Conservation (phyloP, 345 rosid species). For the Gossypium anomalum region DNA sequence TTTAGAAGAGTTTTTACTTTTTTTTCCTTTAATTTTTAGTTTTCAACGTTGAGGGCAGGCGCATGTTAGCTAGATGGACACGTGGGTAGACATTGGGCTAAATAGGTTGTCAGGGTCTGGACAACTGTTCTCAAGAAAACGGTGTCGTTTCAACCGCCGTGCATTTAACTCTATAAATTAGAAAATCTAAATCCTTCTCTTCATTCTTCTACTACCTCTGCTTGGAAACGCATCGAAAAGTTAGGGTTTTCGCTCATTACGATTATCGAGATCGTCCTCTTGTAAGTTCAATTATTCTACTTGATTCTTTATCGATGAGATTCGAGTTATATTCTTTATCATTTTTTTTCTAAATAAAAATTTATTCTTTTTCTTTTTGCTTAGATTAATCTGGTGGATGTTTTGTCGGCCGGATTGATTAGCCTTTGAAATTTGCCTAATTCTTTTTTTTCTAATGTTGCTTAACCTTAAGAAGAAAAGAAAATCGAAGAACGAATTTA, state of each 20-base stretch:
- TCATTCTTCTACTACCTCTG: not conserved
- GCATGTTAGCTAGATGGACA: not conserved
- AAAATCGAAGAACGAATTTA: not conserved
- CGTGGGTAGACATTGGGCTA: not conserved
- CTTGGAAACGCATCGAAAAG: not conserved
- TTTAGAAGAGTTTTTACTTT: not conserved
- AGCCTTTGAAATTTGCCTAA: not conserved
- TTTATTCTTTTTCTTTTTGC: not conserved
- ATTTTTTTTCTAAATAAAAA: not conserved
- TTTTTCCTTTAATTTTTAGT: not conserved
- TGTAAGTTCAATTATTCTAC: conserved; percentile 9
- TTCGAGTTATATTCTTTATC: not conserved
- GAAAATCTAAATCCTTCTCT: not conserved
- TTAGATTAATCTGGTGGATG: not conserved
- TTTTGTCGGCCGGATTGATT: not conserved
- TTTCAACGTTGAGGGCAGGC: not conserved
- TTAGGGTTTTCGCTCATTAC: conserved; percentile 4
- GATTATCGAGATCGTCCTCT: not conserved
- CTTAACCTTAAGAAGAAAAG: not conserved
- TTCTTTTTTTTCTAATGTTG: not conserved
- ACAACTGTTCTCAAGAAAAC: not conserved
- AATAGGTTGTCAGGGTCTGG: not conserved
- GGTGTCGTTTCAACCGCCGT: not conserved
- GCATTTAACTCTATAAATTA: not conserved
- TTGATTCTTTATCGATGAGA: not conserved